phyloP scores from a whole-genome alignment of 2,329 filamentous ascomycete genomes.

The Ophiosphaerella narmari region DNA sequence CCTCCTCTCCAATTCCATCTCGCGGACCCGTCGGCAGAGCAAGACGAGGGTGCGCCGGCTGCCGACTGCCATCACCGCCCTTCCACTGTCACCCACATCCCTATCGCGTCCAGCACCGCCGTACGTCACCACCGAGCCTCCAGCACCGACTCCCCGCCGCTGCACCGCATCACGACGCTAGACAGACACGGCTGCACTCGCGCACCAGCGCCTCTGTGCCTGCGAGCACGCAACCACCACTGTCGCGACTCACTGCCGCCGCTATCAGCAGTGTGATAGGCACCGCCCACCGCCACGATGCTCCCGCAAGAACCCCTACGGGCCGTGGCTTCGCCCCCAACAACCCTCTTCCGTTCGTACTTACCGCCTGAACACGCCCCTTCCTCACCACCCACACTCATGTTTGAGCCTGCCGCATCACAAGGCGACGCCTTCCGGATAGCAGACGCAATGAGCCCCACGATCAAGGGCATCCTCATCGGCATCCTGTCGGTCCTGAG shows the following conservation, averaged over 20 bases:
- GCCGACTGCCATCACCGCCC: slow-evolving; percentile 1
- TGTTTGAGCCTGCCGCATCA: slow-evolving; percentile 21
- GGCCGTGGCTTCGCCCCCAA: slow-evolving; percentile 29
- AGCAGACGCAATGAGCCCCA: slow-evolving; percentile 52
- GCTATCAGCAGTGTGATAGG: background rate
- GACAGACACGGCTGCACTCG: slow-evolving; percentile 14
- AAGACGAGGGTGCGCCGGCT: too few species aligned
- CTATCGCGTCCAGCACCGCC: slow-evolving; percentile 17
- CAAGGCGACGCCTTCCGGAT: slow-evolving; percentile 33
- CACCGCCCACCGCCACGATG: slow-evolving; percentile 28
- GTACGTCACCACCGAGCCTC: slow-evolving; percentile 4
- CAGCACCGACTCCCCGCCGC: slow-evolving; percentile 32
- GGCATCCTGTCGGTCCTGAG: slow-evolving; percentile 93
- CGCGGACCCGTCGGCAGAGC: background rate
- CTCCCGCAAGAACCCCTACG: slow-evolving; percentile 37
- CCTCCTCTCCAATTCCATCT: slow-evolving; percentile 3
- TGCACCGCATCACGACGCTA: slow-evolving; percentile 6
- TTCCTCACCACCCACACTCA: slow-evolving; percentile 27
- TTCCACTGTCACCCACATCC: slow-evolving; percentile 16
- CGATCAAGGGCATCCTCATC: slow-evolving; percentile 83
- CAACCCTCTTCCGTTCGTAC: slow-evolving; percentile 39
- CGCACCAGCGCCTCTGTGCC: slow-evolving; percentile 30
- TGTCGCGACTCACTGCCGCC: slow-evolving; percentile 1
- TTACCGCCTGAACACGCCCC: slow-evolving; percentile 27
- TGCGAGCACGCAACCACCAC: slow-evolving; percentile 13